Base-by-base conservation (phyloP, 1,139 yeast genomes). In the Eremothecium coryli region DNA sequence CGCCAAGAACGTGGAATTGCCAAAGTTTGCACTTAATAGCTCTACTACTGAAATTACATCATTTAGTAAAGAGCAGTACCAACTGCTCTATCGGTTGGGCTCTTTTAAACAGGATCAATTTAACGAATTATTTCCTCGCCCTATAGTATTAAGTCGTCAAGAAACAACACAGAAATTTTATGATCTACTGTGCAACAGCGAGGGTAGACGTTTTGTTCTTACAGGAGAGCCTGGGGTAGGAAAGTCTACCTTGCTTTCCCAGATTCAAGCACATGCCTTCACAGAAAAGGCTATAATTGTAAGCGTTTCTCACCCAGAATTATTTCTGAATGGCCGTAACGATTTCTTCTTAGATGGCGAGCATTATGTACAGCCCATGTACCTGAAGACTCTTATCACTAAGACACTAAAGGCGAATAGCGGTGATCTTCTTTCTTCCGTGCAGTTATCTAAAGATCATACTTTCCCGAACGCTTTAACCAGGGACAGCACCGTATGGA, bases 211-310 rank as follows among this genome's bases (percentile, higher is more conserved):
- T 50, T 47, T 70, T 26, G 64, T 81, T 32, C 46, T 88, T 15
- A 59, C 73, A 21, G 97, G 97, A 27, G 76, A 70, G 38, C 63
- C 73, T 32, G 95, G 95, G 31, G 68, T 71, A 8, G 97, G 97
- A 8, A 88, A 88, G 61, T 72, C 90, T 2, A 73, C 86, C 0
- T 56, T 80, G 26, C 49, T 88, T 33, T 62, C 90, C 0, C 95
- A 88, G 56, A 67, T 78, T 1, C 80, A 81, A 38, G 79, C 90
- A 0, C 53, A 66, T 35, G 75, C 76, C 4, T 54, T 68, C 27
- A 60, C 65, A 8, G 47, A 60, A n/a, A 68, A 72, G 6, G 65
- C 71, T 14, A 63, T 84, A 13, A 62, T 82, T 3, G 53, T 88
- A 32, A 85, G 84, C 40, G 60, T 88, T 18, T 74, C 85, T 18